Evolutionary conservation across 805 yeast genomes (phyloP), one percentile per base, ranked within the genome.

Genomic region (Candida ipomoeae): DNA sequence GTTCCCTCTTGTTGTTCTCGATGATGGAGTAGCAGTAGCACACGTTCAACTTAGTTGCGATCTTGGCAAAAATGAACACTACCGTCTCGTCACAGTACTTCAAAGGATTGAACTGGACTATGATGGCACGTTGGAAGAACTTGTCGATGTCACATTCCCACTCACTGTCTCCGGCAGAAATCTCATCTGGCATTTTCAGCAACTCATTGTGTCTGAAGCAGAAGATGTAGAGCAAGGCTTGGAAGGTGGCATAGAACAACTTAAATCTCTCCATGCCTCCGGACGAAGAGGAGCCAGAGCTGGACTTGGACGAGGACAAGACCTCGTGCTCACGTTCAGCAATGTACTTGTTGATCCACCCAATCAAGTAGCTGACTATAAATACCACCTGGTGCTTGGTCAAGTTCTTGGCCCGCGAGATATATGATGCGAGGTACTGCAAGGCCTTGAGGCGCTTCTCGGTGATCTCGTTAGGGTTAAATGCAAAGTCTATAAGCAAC

Each of bases 31-130:
- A 92, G 67, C 98, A 92, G 69, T 91, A 92, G 46, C 95, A 95
- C 17, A 89, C 87, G 62, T 89, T 89, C 57, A 89, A 88, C 60
- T 84, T 84, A 59, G 92, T 95, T 3, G 98, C 89, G 39, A 94
- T 82, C 56, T 89, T 85, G 11, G 98, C 97, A 74, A 92, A 92
- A 75, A 91, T 92, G 51, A 84, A 77, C 53, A 91, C 96, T 43
- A 92, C 97, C 14, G 95, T 89, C 61, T 88, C 96, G 63, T 91
- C 92, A 68, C 97, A 89, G 72, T 83, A 92, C 64, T 89, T 89
- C 60, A 92, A 77, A 3, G 98, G 98, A 65, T 92, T 94, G 75
- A 94, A 92, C 62, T 87, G 87, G 10, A 97, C 85, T 35, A 90
- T 79, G 33, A 92, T 82, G 61, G 87, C 80, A 56, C 95, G 78